A percentile compares a stretch with the other conserved stretches of the same genome.
These are phyloP conservation scores for Chaetomium cochliodes DNA, from an alignment of 495 filamentous ascomycete genomes.

Conservation along the genomic window DNA sequence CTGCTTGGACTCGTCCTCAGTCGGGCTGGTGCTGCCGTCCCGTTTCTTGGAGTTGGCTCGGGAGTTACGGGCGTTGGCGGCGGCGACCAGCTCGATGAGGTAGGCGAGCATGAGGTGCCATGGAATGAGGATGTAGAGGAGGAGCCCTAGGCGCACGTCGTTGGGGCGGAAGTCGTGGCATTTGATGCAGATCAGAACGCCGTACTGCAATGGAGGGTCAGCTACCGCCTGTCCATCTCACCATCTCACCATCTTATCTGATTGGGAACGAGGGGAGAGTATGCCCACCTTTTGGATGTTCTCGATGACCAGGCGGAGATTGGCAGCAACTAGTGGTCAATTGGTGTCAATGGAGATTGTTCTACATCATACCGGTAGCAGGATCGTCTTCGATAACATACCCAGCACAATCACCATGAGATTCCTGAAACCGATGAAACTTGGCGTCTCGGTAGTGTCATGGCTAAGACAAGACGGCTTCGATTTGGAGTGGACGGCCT, in stretches of 20 bases:
- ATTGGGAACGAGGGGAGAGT: conserved; percentile 19
- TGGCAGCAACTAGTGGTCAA: conserved; percentile 72
- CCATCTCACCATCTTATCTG: background rate
- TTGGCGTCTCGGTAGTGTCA: conserved; percentile 69
- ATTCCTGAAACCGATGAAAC: conserved; percentile 91
- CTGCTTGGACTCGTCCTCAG: conserved; percentile 55
- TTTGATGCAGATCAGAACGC: conserved; percentile 85
- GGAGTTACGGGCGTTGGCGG: conserved; percentile 66
- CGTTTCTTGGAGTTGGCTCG: conserved; percentile 60
- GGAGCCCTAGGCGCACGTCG: conserved; percentile 71
- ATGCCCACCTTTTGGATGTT: conserved; percentile 83
- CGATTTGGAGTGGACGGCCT: conserved; percentile 71
- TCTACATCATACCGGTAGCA: background rate
- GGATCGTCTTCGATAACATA: conserved; percentile 35
- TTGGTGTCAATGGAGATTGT: background rate
- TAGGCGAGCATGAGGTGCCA: conserved; percentile 88
- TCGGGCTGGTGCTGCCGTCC: conserved; percentile 48
- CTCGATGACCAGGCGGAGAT: conserved; percentile 89
- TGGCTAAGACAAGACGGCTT: conserved; percentile 81
- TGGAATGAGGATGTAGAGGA: conserved; percentile 81
- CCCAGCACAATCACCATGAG: conserved; percentile 92
- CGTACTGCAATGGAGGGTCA: conserved; percentile 60
- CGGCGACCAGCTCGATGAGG: conserved; percentile 78
- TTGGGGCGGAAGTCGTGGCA: conserved; percentile 83
- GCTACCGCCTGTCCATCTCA: background rate